A percentile compares a stretch with the other conserved stretches of the same genome.
Conservation (phyloP, 306 rosid genomes). For the Nissolia schottii region DNA sequence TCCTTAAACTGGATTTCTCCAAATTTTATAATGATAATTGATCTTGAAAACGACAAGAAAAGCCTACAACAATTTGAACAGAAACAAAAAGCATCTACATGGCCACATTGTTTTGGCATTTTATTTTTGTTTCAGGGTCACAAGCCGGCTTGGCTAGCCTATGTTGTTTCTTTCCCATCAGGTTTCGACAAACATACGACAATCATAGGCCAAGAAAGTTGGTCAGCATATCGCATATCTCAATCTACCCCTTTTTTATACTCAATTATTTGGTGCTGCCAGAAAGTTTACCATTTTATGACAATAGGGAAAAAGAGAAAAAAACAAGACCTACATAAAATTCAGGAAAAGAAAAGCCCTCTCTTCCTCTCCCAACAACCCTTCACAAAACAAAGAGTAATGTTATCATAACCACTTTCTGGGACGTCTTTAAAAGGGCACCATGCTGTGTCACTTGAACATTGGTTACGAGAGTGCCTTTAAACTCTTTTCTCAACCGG, state of each 20-base stretch:
- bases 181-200: slow-evolving; percentile 9
- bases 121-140: slow-evolving; percentile 18
- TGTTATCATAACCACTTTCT: too few relatives aligned
- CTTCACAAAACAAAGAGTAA: slow-evolving; percentile 7
- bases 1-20: neutral
- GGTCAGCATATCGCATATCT: slow-evolving; percentile 11
- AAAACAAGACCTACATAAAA: neutral
- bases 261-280: slow-evolving; percentile 2
- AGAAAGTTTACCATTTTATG: neutral
- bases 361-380: slow-evolving; percentile 4
- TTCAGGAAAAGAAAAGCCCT: slow-evolving; percentile 10
- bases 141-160: neutral
- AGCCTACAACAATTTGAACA: slow-evolving; percentile 1
- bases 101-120: slow-evolving; percentile 17
- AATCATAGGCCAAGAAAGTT: slow-evolving; percentile 13
- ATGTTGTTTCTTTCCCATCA: neutral
- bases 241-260: slow-evolving; percentile 2
- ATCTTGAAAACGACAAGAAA: slow-evolving; percentile 23
- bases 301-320: neutral
- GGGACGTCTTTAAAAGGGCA: too few relatives aligned
- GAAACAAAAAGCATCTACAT: slow-evolving; percentile 22
- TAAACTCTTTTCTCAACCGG: too few relatives aligned
- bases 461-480: too few relatives aligned
- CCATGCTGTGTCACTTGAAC: too few relatives aligned
- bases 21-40: neutral